Base-by-base conservation (phyloP, 129 eudicot species). In the Chrysanthemum lavandulifolium region DNA sequence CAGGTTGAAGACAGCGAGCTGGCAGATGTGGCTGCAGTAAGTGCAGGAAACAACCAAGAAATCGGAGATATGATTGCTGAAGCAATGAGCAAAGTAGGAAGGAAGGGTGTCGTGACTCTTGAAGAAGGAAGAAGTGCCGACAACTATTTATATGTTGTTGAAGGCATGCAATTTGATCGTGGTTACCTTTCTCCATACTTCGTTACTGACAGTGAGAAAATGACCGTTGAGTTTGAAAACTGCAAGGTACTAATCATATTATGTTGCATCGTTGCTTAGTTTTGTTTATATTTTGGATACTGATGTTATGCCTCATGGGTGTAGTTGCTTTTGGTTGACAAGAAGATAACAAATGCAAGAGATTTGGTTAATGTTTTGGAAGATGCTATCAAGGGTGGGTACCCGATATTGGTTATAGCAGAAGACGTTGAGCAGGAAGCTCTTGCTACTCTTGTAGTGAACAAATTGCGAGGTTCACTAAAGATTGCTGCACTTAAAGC, bases 391-490 rank as follows among this genome's bases (percentile, higher is more conserved):
- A 85, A 81, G 69, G 84, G 85, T 29, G 84, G 89, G 18, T 84
- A 82, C 75, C 88, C 92, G 0, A 82, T 86, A 31, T 55, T 89
- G 61, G 72, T 86, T 45, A 79, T 89, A 29, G 80, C 96, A 16
- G 96, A 89, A 72, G 96, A 89, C 48, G 80, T 89, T 21, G 92
- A 86, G 80, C 92, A 86, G 72, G 96, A 89, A 78, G 90, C 96
- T 45, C 86, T 89, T 56, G 96, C 92, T 31, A 89, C 96, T 21
- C 90, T 89, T 67, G 96, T 89, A 16, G 93, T 87, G 8, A 90
- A 90, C 87, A 90, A 82, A 60, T 81, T 90, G 47, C 72, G 96
- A 76, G 96, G 96, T 49, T 76, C 93, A 56, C 12, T 78, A 29
- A 78, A 78, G 63, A 78, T 78, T 48, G 82, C 78, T 47, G 82